Conservation (phyloP, 2,329 filamentous ascomycete species). For the Cadophora luteo-olivacea region DNA sequence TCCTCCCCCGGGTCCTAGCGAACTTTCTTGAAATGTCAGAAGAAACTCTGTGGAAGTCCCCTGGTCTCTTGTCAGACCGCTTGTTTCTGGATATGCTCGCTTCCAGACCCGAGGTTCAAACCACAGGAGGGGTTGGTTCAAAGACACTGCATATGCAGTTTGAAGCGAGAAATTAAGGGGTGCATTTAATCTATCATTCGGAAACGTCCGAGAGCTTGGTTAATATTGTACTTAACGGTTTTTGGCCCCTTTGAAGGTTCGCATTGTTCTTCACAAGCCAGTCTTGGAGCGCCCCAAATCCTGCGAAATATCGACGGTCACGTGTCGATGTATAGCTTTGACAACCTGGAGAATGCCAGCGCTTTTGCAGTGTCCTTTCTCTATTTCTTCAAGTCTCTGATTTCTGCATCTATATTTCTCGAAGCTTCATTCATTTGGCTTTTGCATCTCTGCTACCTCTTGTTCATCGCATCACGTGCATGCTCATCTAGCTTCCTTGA, state of each 20-base stretch:
- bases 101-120: conserved; percentile 11
- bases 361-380: too few species aligned
- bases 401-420: too few species aligned
- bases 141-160: conserved; percentile 17
- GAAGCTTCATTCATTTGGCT: too few species aligned
- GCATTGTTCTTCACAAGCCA: neutral
- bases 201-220: neutral
- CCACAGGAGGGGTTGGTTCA: neutral
- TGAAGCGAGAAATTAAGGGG: conserved; percentile 14
- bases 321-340: too few species aligned
- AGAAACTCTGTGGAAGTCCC: neutral
- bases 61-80: conserved; percentile 9
- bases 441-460: too few species aligned
- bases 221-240: neutral
- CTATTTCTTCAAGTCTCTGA: too few species aligned
- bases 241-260: neutral
- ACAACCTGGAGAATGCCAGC: too few species aligned
- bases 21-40: neutral
- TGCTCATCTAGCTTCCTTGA: too few species aligned
- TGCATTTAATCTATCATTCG: conserved; percentile 12
- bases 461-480: too few species aligned
- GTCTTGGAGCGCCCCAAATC: too few species aligned
- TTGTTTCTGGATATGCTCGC: conserved; percentile 9
- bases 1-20: too few species aligned
- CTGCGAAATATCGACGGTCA: too few species aligned